Conservation (phyloP, 2,329 filamentous ascomycete genomes). For the Colletotrichum abscissum region DNA sequence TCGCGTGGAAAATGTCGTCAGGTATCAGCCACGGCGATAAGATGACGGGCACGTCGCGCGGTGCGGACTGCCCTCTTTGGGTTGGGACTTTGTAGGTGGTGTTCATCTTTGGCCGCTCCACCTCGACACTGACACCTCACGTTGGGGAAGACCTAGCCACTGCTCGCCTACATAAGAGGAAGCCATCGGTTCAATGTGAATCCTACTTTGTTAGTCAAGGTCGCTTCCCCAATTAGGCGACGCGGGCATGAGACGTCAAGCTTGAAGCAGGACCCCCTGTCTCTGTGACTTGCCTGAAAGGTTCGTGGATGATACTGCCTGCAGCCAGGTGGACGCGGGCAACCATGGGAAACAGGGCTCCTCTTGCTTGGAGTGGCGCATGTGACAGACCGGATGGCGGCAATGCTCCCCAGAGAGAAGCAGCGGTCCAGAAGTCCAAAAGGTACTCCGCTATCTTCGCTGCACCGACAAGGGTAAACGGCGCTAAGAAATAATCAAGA, state of each 20-base stretch:
- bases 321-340: constrained; percentile 20
- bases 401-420: constrained; percentile 21
- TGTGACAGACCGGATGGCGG: constrained; percentile 39
- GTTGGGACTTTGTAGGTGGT: background rate
- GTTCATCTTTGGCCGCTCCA: constrained; percentile 2
- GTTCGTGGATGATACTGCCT: constrained; percentile 5
- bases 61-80: constrained; percentile 19
- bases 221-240: background rate
- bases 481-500: constrained; percentile 38
- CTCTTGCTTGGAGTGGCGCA: constrained; percentile 31
- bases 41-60: constrained; percentile 13
- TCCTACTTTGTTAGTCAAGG: background rate
- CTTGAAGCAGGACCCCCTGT: background rate
- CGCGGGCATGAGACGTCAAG: background rate
- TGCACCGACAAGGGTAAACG: constrained; percentile 27
- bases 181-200: background rate
- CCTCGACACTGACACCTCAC: constrained; percentile 11
- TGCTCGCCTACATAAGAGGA: background rate
- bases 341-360: constrained; percentile 27
- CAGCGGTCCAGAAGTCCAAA: background rate
- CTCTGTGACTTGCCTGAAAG: constrained; percentile 12
- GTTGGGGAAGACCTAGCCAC: background rate
- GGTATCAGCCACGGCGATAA: constrained; percentile 19
- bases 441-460: constrained; percentile 17
- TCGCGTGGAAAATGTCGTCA: background rate